These are phyloP conservation scores for Claviceps cyperi DNA, from an alignment of 2,329 filamentous ascomycete species.

Conservation along the genomic window DNA sequence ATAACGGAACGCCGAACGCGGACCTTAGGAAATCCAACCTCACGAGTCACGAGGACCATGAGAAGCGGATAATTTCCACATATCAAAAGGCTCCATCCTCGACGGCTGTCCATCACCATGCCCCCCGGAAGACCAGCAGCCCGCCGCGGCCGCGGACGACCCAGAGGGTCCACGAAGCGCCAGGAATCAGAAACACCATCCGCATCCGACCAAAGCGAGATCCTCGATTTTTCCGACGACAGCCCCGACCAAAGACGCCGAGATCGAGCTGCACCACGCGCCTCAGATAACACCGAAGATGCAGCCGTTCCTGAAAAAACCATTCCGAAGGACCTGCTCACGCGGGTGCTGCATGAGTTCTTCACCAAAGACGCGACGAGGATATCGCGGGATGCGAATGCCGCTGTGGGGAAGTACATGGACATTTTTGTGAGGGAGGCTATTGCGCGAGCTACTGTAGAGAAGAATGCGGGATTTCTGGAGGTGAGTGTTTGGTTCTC, in stretches of 20 bases:
- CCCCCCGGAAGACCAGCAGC: slow-evolving; percentile 26
- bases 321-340: slow-evolving; percentile 62
- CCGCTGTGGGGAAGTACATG: slow-evolving; percentile 67
- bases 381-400: slow-evolving; percentile 64
- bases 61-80: not conserved
- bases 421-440: slow-evolving; percentile 86
- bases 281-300: slow-evolving; percentile 13
- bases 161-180: slow-evolving; percentile 15
- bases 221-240: slow-evolving; percentile 20
- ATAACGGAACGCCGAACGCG: not conserved
- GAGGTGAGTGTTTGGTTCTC: slow-evolving; percentile 41
- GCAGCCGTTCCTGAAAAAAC: slow-evolving; percentile 25
- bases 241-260: slow-evolving; percentile 11
- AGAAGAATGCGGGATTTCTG: slow-evolving; percentile 55
- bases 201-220: slow-evolving; percentile 18
- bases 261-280: slow-evolving; percentile 5
- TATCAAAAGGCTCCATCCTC: not conserved
- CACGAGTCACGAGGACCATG: not conserved
- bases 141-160: slow-evolving; percentile 21
- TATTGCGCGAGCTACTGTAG: slow-evolving; percentile 61
- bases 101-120: slow-evolving; percentile 18
- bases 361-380: slow-evolving; percentile 59
- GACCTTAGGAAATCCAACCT: not conserved
- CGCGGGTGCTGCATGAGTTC: slow-evolving; percentile 62
- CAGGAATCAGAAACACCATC: slow-evolving; percentile 10